Base-by-base conservation (phyloP, 768 basidiomycete genomes). In the Lactifluus volemus region DNA sequence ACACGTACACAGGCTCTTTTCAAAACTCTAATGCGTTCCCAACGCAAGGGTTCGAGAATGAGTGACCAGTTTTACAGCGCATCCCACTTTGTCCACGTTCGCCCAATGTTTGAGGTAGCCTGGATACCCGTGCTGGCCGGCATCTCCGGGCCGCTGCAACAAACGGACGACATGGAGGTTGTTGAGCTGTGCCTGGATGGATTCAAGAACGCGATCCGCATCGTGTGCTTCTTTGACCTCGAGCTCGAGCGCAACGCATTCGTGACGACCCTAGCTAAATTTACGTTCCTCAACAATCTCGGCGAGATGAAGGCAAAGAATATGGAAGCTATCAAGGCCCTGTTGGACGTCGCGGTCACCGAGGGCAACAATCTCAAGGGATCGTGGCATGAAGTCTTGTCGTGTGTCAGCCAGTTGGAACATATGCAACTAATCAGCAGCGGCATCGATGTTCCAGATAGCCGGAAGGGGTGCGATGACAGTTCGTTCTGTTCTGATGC, bases 291-390 rank as follows among this genome's bases (percentile, higher is more conserved):
- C 64, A 98, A 91, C 73, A 98, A 99, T 70, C 76, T 98, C 5
- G 93, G 94, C 57, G 97, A 98, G 77, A 99, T 99, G 97, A 95
- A 93, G 75, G 81, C 92, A 38, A 98, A 98, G 78, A 98, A 98
- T 70, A 97, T 99, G 84, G 97, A 98, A 71, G 97, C 96, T 6
- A 98, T 99, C 76, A 98, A 98, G 73, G 76, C 92, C 3, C 78
- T 99, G 54, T 77, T 99, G 11, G 97, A 98, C 69, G 84, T 99
- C 48, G 96, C 97, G 15, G 88, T 96, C 44, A 88, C 84, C n/a
- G 95, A 99, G 71, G 97, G 97, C 62, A 98, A 97, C 71, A 86
- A 92, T 70, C 80, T 99, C 63, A 97, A 95, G 76, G 88, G 86
- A 1, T 93, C 89, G 19, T 99, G 97, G 97, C 87, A 88, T 67